Conservation (phyloP, 257 asterid species). For the Scutellaria minor region DNA sequence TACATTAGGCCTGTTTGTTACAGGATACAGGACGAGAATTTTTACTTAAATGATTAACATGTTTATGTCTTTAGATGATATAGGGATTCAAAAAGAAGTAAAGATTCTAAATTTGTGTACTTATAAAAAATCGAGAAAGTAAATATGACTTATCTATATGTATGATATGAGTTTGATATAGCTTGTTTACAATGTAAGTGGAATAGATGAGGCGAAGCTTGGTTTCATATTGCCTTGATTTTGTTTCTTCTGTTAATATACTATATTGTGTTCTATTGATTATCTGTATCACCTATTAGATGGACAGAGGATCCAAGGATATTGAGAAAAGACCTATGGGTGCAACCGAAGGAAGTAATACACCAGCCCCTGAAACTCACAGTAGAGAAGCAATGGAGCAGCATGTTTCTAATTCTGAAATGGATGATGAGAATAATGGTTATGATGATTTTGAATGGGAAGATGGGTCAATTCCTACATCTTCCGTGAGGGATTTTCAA, state of each 20-base stretch:
- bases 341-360: constrained; percentile 33
- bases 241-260: constrained; percentile 1
- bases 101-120: not conserved
- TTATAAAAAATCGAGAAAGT: not conserved
- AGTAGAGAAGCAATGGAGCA: constrained; percentile 40
- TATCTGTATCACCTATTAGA: constrained; percentile 44
- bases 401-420: constrained; percentile 41
- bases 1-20: not conserved
- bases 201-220: constrained; percentile 22
- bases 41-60: not conserved
- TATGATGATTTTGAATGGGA: constrained; percentile 81
- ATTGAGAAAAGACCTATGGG: constrained; percentile 28
- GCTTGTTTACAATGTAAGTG: constrained; percentile 19
- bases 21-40: not conserved
- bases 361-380: constrained; percentile 39
- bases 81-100: not conserved
- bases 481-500: constrained; percentile 38
- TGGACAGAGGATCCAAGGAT: constrained; percentile 39
- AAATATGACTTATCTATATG: not conserved
- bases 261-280: not conserved
- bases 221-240: not conserved
- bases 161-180: not conserved
- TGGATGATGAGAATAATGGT: constrained; percentile 50
- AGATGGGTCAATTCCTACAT: constrained; percentile 64
- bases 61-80: not conserved